These are phyloP conservation scores for Pyrenochaeta sp. DNA, from an alignment of 2,329 filamentous ascomycete genomes.

Conservation along the genomic window DNA sequence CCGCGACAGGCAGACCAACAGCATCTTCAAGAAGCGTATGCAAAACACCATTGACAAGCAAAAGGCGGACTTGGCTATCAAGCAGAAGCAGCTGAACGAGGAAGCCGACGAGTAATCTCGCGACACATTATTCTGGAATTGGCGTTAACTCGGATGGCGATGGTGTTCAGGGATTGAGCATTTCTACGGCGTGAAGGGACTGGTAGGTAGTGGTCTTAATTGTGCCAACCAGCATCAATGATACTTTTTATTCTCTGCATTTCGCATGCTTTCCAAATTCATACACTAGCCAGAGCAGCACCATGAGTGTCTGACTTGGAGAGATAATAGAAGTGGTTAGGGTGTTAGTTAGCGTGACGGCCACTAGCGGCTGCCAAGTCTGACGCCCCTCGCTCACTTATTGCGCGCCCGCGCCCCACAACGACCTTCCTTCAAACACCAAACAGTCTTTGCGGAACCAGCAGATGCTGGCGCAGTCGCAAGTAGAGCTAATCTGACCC, in stretches of 20 bases:
- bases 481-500: slow-evolving; percentile 15
- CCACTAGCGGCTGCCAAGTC: no score
- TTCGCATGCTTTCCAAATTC: no score
- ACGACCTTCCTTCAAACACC: not conserved
- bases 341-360: no score
- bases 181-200: slow-evolving; percentile 7
- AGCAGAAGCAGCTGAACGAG: slow-evolving; percentile 57
- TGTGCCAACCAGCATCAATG: no score
- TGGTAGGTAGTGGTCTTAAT: not conserved
- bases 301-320: no score
- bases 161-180: slow-evolving; percentile 7
- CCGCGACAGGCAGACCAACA: slow-evolving; percentile 55
- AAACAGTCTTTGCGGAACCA: no score
- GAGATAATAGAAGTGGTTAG: no score
- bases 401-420: no score
- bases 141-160: slow-evolving; percentile 4
- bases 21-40: slow-evolving; percentile 59
- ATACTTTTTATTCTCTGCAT: no score
- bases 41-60: slow-evolving; percentile 58
- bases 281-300: no score
- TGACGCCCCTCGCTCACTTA: no score
- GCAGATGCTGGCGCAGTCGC: no score
- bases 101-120: slow-evolving; percentile 28
- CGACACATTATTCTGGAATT: not conserved
- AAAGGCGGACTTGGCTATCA: slow-evolving; percentile 57